Conservation (phyloP, 2,329 filamentous ascomycete species). For the Sarocladium kiliense region DNA sequence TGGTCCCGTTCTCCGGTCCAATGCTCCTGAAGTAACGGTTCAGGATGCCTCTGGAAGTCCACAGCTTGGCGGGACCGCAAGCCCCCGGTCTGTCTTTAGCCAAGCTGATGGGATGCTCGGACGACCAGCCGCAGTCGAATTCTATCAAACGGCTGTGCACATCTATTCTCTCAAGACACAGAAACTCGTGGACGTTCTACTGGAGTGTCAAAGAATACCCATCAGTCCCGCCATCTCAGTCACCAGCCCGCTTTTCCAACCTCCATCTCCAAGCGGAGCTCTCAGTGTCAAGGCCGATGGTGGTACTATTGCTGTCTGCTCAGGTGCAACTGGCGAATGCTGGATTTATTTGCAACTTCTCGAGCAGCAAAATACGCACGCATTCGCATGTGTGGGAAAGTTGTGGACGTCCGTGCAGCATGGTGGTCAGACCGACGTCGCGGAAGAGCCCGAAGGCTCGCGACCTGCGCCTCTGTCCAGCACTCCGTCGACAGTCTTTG, state of each 20-base stretch:
- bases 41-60: slow-evolving; percentile 30
- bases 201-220: slow-evolving; percentile 61
- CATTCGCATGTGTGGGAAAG: slow-evolving; percentile 72
- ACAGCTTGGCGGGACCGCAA: slow-evolving; percentile 34
- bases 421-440: slow-evolving; percentile 40
- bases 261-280: slow-evolving; percentile 66
- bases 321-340: slow-evolving; percentile 79
- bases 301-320: slow-evolving; percentile 68
- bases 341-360: slow-evolving; percentile 63
- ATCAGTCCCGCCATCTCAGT: slow-evolving; percentile 50
- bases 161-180: slow-evolving; percentile 80
- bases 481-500: slow-evolving; percentile 59
- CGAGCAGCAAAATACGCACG: slow-evolving; percentile 34
- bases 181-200: slow-evolving; percentile 65
- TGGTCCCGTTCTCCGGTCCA: slow-evolving; percentile 58
- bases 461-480: slow-evolving; percentile 32
- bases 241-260: slow-evolving; percentile 58
- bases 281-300: slow-evolving; percentile 69
- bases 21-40: slow-evolving; percentile 27
- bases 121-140: slow-evolving; percentile 35
- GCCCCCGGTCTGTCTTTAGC: slow-evolving; percentile 34
- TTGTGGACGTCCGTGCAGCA: slow-evolving; percentile 84
- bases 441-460: slow-evolving; percentile 40
- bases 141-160: slow-evolving; percentile 84
- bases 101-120: slow-evolving; percentile 29